Percentiles rank a stretch among this genome's conserved stretches.
Evolutionary conservation across 2,329 filamentous ascomycete genomes (phyloP).

Genomic region (Exophiala calicioides): DNA sequence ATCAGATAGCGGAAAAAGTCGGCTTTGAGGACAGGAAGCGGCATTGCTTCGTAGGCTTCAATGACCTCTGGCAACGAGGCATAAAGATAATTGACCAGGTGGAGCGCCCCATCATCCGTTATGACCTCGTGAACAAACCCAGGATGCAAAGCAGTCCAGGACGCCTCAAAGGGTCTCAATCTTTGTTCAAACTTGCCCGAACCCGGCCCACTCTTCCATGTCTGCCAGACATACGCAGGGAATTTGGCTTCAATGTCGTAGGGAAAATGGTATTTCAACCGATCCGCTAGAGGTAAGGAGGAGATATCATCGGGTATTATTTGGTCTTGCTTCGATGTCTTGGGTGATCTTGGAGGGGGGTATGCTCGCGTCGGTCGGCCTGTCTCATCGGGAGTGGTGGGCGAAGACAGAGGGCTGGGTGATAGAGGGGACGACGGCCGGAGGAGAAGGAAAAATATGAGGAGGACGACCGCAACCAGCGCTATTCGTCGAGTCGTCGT

Average conservation of each 20-base stretch:
- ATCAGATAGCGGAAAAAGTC: constrained; percentile 78
- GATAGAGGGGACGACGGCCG: constrained; percentile 59
- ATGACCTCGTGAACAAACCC: constrained; percentile 96
- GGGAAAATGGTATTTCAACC: constrained; percentile 88
- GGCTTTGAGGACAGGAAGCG: constrained; percentile 73
- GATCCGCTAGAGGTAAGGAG: constrained; percentile 71
- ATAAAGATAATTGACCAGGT: constrained; percentile 83
- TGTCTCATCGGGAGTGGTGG: constrained; percentile 33
- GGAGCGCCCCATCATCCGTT: constrained; percentile 80
- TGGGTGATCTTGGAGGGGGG: constrained; percentile 39
- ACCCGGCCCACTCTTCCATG: constrained; percentile 85
- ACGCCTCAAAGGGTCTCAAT: constrained; percentile 81
- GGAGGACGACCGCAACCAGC: constrained; percentile 66
- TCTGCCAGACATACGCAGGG: constrained; percentile 98
- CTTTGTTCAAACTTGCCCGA: constrained; percentile 71
- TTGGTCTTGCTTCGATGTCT: constrained; percentile 50
- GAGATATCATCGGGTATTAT: constrained; percentile 69
- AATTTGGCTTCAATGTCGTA: constrained; percentile 89
- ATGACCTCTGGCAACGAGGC: constrained; percentile 76
- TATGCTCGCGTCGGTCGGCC: constrained; percentile 34
- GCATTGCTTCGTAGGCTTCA: constrained; percentile 72
- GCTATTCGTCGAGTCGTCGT: constrained; percentile 7
- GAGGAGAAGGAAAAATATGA: constrained; percentile 70
- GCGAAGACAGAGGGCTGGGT: constrained; percentile 45
- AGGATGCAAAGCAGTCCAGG: constrained; percentile 84